Base-by-base conservation (phyloP, 2,329 filamentous ascomycete species). In the Verticillium albo-atrum region DNA sequence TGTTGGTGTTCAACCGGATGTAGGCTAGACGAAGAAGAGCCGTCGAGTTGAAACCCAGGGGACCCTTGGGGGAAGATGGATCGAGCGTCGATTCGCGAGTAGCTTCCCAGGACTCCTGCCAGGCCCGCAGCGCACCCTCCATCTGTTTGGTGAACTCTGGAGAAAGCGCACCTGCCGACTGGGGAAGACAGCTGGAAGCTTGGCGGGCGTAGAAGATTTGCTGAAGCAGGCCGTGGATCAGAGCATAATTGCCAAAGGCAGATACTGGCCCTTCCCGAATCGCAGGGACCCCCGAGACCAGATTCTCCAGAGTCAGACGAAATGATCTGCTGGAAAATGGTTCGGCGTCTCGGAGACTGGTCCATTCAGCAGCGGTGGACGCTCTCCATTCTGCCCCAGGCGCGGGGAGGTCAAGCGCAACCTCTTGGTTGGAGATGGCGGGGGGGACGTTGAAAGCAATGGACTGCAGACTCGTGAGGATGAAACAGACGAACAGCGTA, bases 381-480 rank as follows among this genome's bases (percentile, higher is more conserved):
- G 83, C 82, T 64, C 81, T 82, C 79, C 83, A 87, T 60, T 82
- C 77, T 26, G 80, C 78, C 34, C 79, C 78, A 53, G 77, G 79
- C 61, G 78, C 82, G 0, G 83, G 84, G 63, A 87, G 77, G 56
- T 77, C 77, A 62, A 85, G 68, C 56, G 78, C 78, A 56, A 86
- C 68, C 68, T 86, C 81, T 32, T 76, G 75, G 65, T 82, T 85
- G 57, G 84, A 67, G 27, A 87, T 79, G 51, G 84, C 72, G 0
- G 84, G 83, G 28, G 83, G 82, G 15, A 85, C 82, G 67, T 86
- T 83, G 72, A 85, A 87, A 65, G 84, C 84, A 58, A 87, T 83
- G 34, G 80, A 83, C 62, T 86, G 84, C 2, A 87, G 74, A 65
- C 86, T 85, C 61, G 83, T 82, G 64, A 86, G 58, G n/a, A 64